These are phyloP conservation scores for Mucor indicus DNA, from an alignment of 371 early-diverging fungal species.

Conservation along the genomic window DNA sequence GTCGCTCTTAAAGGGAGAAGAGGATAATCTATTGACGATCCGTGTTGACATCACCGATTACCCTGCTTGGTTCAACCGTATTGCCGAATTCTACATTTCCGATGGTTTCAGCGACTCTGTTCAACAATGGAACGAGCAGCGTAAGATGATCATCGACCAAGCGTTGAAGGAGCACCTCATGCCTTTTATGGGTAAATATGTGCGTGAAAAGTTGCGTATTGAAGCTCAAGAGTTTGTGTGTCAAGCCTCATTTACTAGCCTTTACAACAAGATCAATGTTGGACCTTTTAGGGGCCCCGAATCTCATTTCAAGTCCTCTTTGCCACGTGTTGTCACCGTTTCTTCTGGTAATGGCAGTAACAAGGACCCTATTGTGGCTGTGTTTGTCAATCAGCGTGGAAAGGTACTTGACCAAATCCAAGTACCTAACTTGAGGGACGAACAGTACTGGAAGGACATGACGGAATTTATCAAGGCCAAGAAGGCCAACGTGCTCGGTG, in stretches of 20 bases:
- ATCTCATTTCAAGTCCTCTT: slow-evolving; percentile 40
- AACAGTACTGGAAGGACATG: slow-evolving; percentile 53
- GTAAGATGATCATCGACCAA: slow-evolving; percentile 61
- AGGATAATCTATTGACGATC: slow-evolving; percentile 70
- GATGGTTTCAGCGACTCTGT: slow-evolving; percentile 60
- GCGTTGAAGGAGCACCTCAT: slow-evolving; percentile 67
- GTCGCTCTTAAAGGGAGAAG: slow-evolving; percentile 74
- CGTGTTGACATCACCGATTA: slow-evolving; percentile 64
- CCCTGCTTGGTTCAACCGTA: slow-evolving; percentile 50
- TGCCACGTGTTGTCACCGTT: slow-evolving; percentile 81
- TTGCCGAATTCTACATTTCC: slow-evolving; percentile 64
- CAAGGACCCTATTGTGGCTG: slow-evolving; percentile 69
- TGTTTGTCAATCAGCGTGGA: slow-evolving; percentile 78
- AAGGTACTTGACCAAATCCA: slow-evolving; percentile 62
- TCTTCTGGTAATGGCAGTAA: slow-evolving; percentile 79
- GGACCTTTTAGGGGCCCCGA: slow-evolving; percentile 63
- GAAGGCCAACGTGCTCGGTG: slow-evolving; percentile 76
- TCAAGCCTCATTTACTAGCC: slow-evolving; percentile 54
- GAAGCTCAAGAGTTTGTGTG: slow-evolving; percentile 75
- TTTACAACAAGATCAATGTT: slow-evolving; percentile 77
- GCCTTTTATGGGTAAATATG: slow-evolving; percentile 72
- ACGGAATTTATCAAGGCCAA: slow-evolving; percentile 59
- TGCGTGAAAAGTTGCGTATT: slow-evolving; percentile 68
- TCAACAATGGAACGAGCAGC: slow-evolving; percentile 78
- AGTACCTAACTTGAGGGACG: slow-evolving; percentile 62